Base-by-base conservation (phyloP, 2,329 filamentous ascomycete genomes). In the Neofusicoccum laricinum region DNA sequence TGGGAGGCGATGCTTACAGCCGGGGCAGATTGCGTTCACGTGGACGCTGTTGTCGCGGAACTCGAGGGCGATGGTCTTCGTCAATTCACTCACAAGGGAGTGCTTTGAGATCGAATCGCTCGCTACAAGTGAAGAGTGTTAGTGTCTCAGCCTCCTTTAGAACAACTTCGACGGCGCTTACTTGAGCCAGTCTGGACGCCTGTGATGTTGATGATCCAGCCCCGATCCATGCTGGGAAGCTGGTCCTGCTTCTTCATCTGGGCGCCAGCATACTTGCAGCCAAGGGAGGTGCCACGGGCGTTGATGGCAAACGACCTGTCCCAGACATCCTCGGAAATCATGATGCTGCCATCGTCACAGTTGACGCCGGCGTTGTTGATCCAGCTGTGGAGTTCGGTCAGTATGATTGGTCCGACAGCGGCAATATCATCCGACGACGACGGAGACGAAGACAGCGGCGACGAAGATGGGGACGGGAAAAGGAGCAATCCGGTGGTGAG, bases 171-270 rank as follows among this genome's bases (percentile, higher is more conserved):
- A 30, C 46, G 68, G 69, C 41, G 51, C 72, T 69, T 67, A 32
- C 69, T 71, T 14, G 69, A 67, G 55, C 66, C 66, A 66, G 69
- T 71, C 1, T 82, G 73, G 17, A 85, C 57, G 11, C 82, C 83
- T 50, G 83, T 76, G 1, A 85, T 73, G 68, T 87, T 87, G 65
- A 87, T 76, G 68, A 87, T 87, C 68, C 77, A 76, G 2, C 84
- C 85, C 36, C 84, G 72, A 62, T 76, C 72, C 21, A 57, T 64
- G 12, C 63, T 67, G 2, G 68, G 67, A n/a, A 69, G 61, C 25
- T 65, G 65, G 11, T 72, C 69, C 66, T 76, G 75, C 43, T 66
- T 65, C 38, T 76, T 64, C 74, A 77, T 76, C 62, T 76, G 75
- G 11, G 65, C 43, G 14, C 70, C 66, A 7, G 68, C 75, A 64